These are phyloP conservation scores for Chloropicon primus DNA, from an alignment of 139 green algal genomes.

Conservation along the genomic window DNA sequence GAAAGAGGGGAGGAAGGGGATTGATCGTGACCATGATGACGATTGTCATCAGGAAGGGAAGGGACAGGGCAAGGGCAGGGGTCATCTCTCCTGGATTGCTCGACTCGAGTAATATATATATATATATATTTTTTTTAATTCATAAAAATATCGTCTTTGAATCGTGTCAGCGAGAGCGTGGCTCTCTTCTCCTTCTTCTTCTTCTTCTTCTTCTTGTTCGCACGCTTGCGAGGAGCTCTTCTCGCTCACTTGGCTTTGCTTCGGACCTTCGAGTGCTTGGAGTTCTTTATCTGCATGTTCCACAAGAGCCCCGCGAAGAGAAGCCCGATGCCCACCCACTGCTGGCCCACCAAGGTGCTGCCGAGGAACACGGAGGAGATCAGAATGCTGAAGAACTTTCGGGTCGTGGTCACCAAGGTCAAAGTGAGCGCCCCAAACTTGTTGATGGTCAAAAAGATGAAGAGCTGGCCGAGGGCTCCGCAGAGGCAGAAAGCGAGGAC, in stretches of 20 bases:
- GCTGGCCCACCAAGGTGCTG: slow-evolving; percentile 57
- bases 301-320: slow-evolving; percentile 78
- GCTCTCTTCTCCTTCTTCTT: no score
- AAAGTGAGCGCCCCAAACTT: slow-evolving; percentile 77
- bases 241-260: background rate
- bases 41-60: no score
- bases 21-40: no score
- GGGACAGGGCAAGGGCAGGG: no score
- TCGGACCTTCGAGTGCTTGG: slow-evolving; percentile 13
- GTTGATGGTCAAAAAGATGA: slow-evolving; percentile 95
- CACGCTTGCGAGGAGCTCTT: no score
- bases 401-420: slow-evolving; percentile 88
- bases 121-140: no score
- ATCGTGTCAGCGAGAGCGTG: no score
- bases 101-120: no score
- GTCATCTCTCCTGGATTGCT: no score
- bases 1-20: no score
- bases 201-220: no score
- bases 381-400: slow-evolving; percentile 98
- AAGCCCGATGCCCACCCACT: slow-evolving; percentile 79
- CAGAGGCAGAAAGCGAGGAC: slow-evolving; percentile 84
- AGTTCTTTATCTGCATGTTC: slow-evolving; percentile 49
- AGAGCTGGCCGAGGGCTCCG: slow-evolving; percentile 86
- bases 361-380: slow-evolving; percentile 46
- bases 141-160: no score